phyloP scores from a whole-genome alignment of 176 grass and related monocot species.

The Elaeis guineensis region DNA sequence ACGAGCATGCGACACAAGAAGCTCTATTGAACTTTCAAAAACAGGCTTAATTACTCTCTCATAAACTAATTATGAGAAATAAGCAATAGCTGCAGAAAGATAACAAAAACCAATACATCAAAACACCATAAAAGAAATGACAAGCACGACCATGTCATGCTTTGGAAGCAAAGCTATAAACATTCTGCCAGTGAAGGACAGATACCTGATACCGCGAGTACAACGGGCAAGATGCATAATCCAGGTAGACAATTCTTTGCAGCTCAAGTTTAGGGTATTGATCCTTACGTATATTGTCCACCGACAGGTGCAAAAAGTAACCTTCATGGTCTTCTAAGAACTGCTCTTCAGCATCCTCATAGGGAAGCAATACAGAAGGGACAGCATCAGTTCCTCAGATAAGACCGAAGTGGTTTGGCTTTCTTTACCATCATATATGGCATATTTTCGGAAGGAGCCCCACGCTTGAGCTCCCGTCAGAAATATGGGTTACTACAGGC shows the following conservation, averaged over 20 bases:
- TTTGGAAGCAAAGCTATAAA: too few relatives aligned
- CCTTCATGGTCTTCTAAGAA: conserved; percentile 3
- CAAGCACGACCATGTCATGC: too few relatives aligned
- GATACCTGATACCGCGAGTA: background rate
- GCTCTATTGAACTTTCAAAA: too few relatives aligned
- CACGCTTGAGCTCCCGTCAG: background rate
- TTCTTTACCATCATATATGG: background rate
- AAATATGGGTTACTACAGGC: background rate
- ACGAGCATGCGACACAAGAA: too few relatives aligned
- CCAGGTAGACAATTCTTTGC: conserved; percentile 3
- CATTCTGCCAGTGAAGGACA: background rate
- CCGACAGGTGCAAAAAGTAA: background rate
- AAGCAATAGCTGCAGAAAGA: too few relatives aligned
- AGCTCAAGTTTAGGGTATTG: conserved; percentile 4
- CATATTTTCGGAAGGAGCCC: background rate
- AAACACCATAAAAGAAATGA: too few relatives aligned
- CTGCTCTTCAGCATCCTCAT: background rate
- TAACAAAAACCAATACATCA: too few relatives aligned
- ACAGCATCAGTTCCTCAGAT: background rate
- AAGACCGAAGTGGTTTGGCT: background rate
- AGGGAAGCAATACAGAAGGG: background rate
- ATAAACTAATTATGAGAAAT: too few relatives aligned
- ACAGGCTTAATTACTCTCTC: too few relatives aligned
- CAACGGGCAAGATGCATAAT: background rate
- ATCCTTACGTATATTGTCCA: background rate